A percentile compares a stretch with the other conserved stretches of the same genome.
Evolutionary conservation across 2,329 filamentous ascomycete species (phyloP).

Genomic region (Leptographium radiaticola): DNA sequence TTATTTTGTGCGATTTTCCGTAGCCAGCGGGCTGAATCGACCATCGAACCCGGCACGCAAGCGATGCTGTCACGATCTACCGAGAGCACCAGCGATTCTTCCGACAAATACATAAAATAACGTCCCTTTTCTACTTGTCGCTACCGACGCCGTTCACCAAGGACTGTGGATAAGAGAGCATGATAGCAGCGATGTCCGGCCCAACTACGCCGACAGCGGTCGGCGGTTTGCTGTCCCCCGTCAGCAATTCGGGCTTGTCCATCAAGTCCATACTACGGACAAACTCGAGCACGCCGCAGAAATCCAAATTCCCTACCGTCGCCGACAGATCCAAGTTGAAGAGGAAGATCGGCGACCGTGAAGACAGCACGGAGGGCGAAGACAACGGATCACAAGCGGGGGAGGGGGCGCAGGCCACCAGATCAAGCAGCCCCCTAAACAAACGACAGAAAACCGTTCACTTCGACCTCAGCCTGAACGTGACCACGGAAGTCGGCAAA

Average conservation of each 20-base stretch:
- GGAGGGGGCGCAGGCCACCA: background rate
- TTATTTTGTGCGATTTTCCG: background rate
- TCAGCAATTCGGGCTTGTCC: background rate
- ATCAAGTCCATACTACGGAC: conserved; percentile 11
- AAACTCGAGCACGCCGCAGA: background rate
- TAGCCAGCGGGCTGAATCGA: background rate
- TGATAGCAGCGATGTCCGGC: background rate
- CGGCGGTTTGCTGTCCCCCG: background rate
- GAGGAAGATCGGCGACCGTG: conserved; percentile 6
- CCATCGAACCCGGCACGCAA: background rate
- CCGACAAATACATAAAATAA: background rate
- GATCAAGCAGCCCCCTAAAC: conserved; percentile 26
- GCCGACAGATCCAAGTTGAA: background rate
- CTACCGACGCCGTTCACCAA: background rate
- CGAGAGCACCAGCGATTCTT: background rate
- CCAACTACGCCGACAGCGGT: background rate
- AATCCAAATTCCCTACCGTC: background rate
- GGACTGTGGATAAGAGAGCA: too few species aligned
- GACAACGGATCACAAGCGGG: background rate
- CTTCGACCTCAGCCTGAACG: conserved; percentile 45
- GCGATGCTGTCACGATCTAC: background rate
- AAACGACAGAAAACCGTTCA: conserved; percentile 43
- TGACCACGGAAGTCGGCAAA: conserved; percentile 35
- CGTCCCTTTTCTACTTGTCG: too few species aligned
- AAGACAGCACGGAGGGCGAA: background rate